phyloP scores from a whole-genome alignment of 257 asterid species.

The Solanum dulcamara region DNA sequence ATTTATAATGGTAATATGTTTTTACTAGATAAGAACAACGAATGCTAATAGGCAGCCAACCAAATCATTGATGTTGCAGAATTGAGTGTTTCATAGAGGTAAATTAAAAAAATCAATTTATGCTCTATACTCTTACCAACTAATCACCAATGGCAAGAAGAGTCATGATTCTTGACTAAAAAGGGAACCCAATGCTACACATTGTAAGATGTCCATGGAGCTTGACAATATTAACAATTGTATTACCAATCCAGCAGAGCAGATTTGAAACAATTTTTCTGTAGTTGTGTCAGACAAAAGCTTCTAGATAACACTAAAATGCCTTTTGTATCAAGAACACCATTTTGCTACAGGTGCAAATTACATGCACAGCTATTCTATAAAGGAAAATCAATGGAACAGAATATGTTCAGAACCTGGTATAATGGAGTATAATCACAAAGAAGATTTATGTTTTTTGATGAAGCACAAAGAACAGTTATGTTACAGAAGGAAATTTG shows the following conservation, averaged over 20 bases:
- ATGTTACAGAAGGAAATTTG: background rate
- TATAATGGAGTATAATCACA: background rate
- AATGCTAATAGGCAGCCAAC: background rate
- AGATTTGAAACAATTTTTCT: background rate
- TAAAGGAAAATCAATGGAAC: background rate
- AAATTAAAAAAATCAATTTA: background rate
- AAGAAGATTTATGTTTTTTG: background rate
- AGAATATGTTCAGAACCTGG: background rate
- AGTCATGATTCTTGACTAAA: background rate
- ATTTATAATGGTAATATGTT: background rate
- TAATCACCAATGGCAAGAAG: background rate
- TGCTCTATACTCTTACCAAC: background rate
- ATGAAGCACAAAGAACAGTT: background rate
- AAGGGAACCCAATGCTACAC: background rate
- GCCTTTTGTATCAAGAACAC: background rate
- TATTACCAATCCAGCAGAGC: background rate
- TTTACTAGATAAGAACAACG: background rate
- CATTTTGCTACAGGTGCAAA: background rate
- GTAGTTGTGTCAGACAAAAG: background rate
- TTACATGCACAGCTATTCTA: background rate
- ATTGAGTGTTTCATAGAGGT: background rate
- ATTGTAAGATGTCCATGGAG: background rate
- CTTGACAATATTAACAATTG: background rate
- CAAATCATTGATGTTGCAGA: background rate
- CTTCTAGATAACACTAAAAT: background rate